These are phyloP conservation scores for Epithele typhae DNA, from an alignment of 768 basidiomycete genomes.

Conservation along the genomic window DNA sequence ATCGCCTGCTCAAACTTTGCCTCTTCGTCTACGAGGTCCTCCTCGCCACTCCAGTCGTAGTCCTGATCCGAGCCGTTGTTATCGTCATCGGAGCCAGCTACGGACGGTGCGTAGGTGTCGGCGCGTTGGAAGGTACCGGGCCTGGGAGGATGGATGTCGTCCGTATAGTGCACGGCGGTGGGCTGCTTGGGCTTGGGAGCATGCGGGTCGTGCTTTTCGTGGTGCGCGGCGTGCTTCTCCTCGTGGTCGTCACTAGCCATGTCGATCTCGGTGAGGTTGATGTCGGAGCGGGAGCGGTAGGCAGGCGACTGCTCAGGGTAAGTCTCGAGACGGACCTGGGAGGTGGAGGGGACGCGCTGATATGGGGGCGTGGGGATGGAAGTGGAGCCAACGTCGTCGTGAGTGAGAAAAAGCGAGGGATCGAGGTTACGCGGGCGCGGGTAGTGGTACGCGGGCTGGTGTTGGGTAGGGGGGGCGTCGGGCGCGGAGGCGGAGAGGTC, in stretches of 20 bases:
- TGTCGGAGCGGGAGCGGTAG: constrained; percentile 20
- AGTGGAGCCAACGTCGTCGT: constrained; percentile 13
- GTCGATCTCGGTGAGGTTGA: constrained; percentile 16
- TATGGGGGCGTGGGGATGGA: constrained; percentile 36
- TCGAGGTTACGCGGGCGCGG: constrained; percentile 5
- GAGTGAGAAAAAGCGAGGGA: constrained; percentile 18
- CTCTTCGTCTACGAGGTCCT: constrained; percentile 68
- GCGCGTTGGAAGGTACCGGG: constrained; percentile 14
- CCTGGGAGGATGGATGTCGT: constrained; percentile 31
- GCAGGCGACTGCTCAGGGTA: constrained; percentile 21
- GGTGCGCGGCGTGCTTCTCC: constrained; percentile 17
- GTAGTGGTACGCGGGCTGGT: neutral
- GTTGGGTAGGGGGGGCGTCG: too few relatives aligned
- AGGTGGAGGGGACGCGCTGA: constrained; percentile 29
- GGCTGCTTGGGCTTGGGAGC: constrained; percentile 25
- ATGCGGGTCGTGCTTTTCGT: too few relatives aligned
- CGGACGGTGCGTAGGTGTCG: constrained; percentile 32
- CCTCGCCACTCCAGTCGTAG: constrained; percentile 80
- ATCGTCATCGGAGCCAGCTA: constrained; percentile 52
- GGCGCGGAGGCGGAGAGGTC: constrained; percentile 1
- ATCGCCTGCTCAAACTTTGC: constrained; percentile 60
- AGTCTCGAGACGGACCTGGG: constrained; percentile 26
- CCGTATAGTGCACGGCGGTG: constrained; percentile 50
- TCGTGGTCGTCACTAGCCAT: constrained; percentile 21
- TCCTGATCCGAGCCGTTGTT: constrained; percentile 48